These are phyloP conservation scores for Penicillium thymicola DNA, from an alignment of 2,329 filamentous ascomycete genomes.

Conservation along the genomic window DNA sequence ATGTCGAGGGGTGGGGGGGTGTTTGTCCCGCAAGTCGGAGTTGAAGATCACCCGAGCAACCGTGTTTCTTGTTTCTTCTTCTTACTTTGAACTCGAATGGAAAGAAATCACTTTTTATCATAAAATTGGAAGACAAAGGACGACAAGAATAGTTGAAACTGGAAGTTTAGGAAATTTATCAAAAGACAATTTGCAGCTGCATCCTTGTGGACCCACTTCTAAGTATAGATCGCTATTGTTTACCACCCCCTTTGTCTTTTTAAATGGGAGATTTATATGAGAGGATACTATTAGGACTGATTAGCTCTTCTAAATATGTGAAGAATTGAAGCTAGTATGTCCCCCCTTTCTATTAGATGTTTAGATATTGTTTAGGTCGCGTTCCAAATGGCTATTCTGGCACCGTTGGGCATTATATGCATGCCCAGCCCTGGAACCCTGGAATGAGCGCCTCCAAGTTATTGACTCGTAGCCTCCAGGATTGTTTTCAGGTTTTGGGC, in stretches of 20 bases:
- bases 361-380: not conserved
- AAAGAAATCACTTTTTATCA: not conserved
- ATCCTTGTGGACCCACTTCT: slow-evolving; percentile 12
- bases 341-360: not conserved
- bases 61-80: not conserved
- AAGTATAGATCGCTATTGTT: slow-evolving; percentile 6
- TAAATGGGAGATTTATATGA: slow-evolving; percentile 25
- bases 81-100: not conserved
- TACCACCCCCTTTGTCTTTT: slow-evolving; percentile 19
- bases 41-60: slow-evolving; percentile 12
- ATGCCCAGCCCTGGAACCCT: not conserved
- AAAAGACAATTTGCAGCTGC: slow-evolving; percentile 5
- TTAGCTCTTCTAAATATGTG: not conserved
- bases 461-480: too few relatives aligned
- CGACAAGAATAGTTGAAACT: not conserved
- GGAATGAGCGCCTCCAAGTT: too few relatives aligned
- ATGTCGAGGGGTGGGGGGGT: slow-evolving; percentile 1
- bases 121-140: not conserved
- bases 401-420: not conserved
- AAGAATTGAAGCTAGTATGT: not conserved
- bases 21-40: slow-evolving; percentile 5
- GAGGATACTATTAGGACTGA: not conserved
- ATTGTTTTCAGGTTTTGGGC: too few relatives aligned
- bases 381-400: not conserved
- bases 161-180: not conserved